Conservation (phyloP, 805 yeast genomes). For the Yamadazyma sp. region DNA sequence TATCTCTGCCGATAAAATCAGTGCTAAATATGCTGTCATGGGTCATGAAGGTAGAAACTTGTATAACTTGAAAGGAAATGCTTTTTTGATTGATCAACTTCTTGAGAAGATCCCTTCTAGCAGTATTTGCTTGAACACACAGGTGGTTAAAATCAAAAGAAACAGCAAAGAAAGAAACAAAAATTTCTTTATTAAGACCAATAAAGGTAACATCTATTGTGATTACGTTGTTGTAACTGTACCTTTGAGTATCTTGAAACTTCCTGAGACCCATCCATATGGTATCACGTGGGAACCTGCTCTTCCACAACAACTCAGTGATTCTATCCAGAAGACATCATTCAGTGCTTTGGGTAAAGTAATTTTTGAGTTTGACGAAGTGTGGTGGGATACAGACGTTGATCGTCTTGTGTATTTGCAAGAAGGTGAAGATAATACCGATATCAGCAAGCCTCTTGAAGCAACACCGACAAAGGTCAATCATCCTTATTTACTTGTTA, state of each 20-base stretch:
- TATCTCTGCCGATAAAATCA: constrained; percentile 60
- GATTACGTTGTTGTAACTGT: constrained; percentile 70
- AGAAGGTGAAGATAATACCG: constrained; percentile 11
- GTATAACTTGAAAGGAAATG: constrained; percentile 60
- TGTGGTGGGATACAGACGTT: constrained; percentile 44
- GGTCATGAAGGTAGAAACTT: constrained; percentile 80
- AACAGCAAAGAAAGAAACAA: constrained; percentile 13
- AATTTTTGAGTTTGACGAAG: constrained; percentile 38
- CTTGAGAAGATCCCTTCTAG: constrained; percentile 37
- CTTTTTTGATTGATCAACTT: constrained; percentile 44
- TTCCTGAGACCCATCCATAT: constrained; percentile 36
- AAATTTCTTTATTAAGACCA: constrained; percentile 33
- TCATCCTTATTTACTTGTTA: constrained; percentile 62
- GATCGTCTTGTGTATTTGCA: constrained; percentile 40
- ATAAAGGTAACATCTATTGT: constrained; percentile 33
- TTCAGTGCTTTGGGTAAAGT: constrained; percentile 45
- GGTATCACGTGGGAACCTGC: constrained; percentile 41
- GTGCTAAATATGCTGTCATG: constrained; percentile 67
- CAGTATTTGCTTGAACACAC: constrained; percentile 40
- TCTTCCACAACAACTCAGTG: constrained; percentile 20
- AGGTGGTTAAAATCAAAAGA: constrained; percentile 42
- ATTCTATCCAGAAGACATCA: constrained; percentile 26
- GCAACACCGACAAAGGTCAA: constrained; percentile 47
- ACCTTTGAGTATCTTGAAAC: constrained; percentile 69
- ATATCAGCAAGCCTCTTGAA: constrained; percentile 12